Evolutionary conservation across 139 green algal species (phyloP).

Genomic region (Trebouxia sp.): DNA sequence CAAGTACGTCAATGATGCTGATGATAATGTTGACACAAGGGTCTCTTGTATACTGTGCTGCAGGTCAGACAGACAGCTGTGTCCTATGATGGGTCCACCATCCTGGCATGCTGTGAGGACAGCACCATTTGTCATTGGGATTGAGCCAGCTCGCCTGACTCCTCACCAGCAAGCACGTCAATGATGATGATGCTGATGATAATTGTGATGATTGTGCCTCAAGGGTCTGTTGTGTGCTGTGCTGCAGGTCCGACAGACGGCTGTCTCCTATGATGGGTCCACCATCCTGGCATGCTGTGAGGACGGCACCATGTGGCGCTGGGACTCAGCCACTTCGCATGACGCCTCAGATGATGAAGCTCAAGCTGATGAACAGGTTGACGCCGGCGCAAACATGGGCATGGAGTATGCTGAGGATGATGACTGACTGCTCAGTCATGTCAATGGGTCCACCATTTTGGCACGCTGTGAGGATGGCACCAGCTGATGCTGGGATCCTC

Average conservation of each 20-base stretch:
- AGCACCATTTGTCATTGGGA: slow-evolving; percentile 62
- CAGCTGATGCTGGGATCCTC: no score
- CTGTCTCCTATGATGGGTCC: slow-evolving; percentile 61
- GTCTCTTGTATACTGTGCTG: background rate
- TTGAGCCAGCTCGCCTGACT: slow-evolving; percentile 28
- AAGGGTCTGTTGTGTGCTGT: background rate
- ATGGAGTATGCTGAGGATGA: no score
- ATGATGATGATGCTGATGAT: no score
- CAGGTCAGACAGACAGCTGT: slow-evolving; percentile 74
- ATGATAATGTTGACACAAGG: no score
- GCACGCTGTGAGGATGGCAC: no score
- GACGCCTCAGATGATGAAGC: slow-evolving; percentile 16
- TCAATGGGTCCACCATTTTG: no score
- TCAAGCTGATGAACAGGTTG: background rate
- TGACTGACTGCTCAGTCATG: no score
- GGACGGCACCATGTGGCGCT: slow-evolving; percentile 65
- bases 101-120: slow-evolving; percentile 67
- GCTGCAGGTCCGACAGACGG: slow-evolving; percentile 69
- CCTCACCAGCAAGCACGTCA: no score
- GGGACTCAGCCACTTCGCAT: slow-evolving; percentile 40
- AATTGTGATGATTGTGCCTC: no score
- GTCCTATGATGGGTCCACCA: slow-evolving; percentile 52
- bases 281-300: slow-evolving; percentile 65
- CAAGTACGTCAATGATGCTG: background rate
- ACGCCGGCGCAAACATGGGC: no score